phyloP scores from a whole-genome alignment of 768 basidiomycete genomes.

The Suillus bovinus region DNA sequence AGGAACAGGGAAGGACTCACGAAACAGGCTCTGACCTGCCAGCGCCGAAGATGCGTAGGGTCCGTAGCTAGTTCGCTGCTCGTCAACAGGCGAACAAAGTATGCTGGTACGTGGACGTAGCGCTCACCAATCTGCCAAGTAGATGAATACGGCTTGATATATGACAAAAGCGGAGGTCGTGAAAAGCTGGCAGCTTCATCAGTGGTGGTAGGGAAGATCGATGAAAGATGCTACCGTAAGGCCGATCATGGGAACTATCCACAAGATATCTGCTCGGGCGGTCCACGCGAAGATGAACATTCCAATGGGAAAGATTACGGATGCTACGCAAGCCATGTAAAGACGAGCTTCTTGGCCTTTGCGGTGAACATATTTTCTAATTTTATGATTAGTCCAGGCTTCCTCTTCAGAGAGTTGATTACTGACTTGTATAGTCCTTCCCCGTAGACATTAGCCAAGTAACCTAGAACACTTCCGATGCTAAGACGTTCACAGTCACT shows the following conservation, averaged over 20 bases:
- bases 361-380: conserved; percentile 28
- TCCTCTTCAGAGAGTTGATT: neutral
- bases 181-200: conserved; percentile 39
- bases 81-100: neutral
- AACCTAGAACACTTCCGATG: conserved; percentile 54
- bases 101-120: neutral
- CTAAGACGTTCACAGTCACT: conserved; percentile 32
- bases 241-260: conserved; percentile 48
- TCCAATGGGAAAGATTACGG: conserved; percentile 52
- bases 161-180: conserved; percentile 53
- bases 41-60: conserved; percentile 69
- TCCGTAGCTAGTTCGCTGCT: conserved; percentile 40
- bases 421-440: conserved; percentile 51
- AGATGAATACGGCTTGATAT: conserved; percentile 60
- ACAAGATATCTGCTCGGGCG: conserved; percentile 51
- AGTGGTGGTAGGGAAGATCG: neutral
- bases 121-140: conserved; percentile 62
- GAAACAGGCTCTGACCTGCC: conserved; percentile 63
- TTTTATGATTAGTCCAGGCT: conserved; percentile 27
- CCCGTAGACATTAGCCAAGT: conserved; percentile 46
- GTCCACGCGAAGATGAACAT: conserved; percentile 80
- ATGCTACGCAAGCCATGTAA: conserved; percentile 55
- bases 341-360: conserved; percentile 60
- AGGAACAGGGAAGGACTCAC: conserved; percentile 34
- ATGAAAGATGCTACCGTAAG: conserved; percentile 21